Evolutionary conservation across 345 rosid species (phyloP).

Genomic region (Turnera subulata): DNA sequence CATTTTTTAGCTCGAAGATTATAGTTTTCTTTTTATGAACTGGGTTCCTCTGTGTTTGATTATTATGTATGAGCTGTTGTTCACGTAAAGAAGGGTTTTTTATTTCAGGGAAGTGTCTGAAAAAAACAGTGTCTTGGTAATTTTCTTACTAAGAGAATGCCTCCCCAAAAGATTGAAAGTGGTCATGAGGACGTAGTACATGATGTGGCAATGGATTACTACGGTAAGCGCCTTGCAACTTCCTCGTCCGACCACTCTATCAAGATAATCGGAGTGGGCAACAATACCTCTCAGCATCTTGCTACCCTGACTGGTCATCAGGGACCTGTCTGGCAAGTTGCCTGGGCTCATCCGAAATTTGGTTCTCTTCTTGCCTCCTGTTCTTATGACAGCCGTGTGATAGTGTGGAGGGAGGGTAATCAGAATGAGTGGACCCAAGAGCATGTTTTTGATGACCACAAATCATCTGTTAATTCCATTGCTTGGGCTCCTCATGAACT

Average conservation of each 20-base stretch:
- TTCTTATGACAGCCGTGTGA: conserved; percentile 15
- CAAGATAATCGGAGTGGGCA: conserved; percentile 26
- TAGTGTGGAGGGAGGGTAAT: conserved; percentile 15
- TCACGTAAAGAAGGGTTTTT: too few relatives aligned
- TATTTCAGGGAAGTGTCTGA: too few relatives aligned
- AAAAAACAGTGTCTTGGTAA: too few relatives aligned
- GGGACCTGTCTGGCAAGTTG: conserved; percentile 19
- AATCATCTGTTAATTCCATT: conserved; percentile 11
- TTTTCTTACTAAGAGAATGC: conserved; percentile 14
- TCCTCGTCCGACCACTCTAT: conserved; percentile 29
- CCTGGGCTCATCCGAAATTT: conserved; percentile 15
- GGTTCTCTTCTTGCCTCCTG: conserved; percentile 16
- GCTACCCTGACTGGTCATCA: conserved; percentile 15
- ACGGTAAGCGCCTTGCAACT: conserved; percentile 29
- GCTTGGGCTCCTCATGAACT: conserved; percentile 16
- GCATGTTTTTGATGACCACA: conserved; percentile 11
- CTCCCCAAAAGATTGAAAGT: conserved; percentile 28
- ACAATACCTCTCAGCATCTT: conserved; percentile 23
- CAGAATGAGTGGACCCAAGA: conserved; percentile 14
- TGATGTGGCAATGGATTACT: conserved; percentile 34
- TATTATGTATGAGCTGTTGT: too few relatives aligned
- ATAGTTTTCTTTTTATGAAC: too few relatives aligned
- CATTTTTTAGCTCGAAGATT: too few relatives aligned
- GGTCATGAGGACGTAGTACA: conserved; percentile 33
- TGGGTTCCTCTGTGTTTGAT: too few relatives aligned